These are phyloP conservation scores for Auriculariales sp. DNA, from an alignment of 768 basidiomycete genomes.

Conservation along the genomic window DNA sequence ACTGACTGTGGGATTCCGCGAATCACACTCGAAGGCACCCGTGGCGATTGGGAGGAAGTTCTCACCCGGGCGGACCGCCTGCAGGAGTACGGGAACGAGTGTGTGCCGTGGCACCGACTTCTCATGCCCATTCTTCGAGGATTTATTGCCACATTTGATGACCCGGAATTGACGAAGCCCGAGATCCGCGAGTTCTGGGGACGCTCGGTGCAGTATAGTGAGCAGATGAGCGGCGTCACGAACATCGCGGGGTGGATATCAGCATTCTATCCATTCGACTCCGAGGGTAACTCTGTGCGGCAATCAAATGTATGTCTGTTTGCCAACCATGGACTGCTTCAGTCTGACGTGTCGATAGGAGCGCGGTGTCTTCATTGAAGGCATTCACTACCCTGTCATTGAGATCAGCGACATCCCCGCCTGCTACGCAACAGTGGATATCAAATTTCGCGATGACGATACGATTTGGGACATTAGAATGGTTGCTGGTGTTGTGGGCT, in stretches of 20 bases:
- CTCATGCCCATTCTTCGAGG: conserved; percentile 23
- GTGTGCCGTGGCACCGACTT: conserved; percentile 24
- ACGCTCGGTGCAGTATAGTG: conserved; percentile 1
- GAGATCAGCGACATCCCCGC: too few species aligned
- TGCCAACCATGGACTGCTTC: too few species aligned
- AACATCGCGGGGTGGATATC: conserved; percentile 7
- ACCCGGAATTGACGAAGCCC: conserved; percentile 6
- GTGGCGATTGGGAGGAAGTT: conserved; percentile 24
- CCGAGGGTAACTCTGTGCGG: conserved; percentile 7
- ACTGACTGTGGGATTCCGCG: conserved; percentile 26
- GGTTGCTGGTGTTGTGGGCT: too few species aligned
- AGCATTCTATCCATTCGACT: conserved; percentile 4
- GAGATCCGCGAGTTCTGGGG: conserved; percentile 12
- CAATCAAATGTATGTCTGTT: too few species aligned
- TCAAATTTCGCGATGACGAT: too few species aligned
- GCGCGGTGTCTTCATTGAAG: too few species aligned
- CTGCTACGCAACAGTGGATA: too few species aligned
- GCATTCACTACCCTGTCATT: too few species aligned
- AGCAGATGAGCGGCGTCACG: conserved; percentile 1
- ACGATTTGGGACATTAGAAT: too few species aligned
- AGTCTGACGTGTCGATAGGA: too few species aligned
- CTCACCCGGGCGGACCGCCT: conserved; percentile 24
- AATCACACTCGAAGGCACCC: conserved; percentile 28
- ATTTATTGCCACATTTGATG: conserved; percentile 16
- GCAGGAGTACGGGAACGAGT: conserved; percentile 20